These are phyloP conservation scores for Prosopis cineraria DNA, from an alignment of 306 rosid genomes.

Conservation along the genomic window DNA sequence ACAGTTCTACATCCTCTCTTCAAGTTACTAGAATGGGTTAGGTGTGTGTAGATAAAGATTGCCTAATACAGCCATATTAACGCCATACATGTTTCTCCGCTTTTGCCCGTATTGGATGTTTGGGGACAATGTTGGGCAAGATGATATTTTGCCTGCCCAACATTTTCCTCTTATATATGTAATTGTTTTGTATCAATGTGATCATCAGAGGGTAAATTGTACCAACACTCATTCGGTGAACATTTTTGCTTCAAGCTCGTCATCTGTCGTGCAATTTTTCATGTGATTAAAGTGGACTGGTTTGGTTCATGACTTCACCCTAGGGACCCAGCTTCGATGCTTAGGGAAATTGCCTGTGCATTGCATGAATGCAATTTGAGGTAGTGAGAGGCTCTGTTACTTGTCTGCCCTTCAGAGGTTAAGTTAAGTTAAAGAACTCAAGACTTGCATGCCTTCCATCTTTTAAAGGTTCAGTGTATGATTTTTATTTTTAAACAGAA, in stretches of 20 bases:
- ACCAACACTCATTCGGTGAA: conserved; percentile 15
- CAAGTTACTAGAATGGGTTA: conserved; percentile 40
- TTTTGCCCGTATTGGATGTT: conserved; percentile 41
- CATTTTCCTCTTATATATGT: conserved; percentile 44
- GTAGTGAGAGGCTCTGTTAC: not conserved
- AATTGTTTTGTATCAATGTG: conserved; percentile 49
- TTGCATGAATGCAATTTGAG: not conserved
- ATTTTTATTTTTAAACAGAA: no score
- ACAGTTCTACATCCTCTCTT: conserved; percentile 30
- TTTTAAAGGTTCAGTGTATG: not conserved
- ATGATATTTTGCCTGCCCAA: conserved; percentile 32
- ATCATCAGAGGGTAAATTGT: conserved; percentile 30
- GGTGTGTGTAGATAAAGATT: conserved; percentile 51
- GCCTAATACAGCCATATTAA: conserved; percentile 31
- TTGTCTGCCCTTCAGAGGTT: not conserved
- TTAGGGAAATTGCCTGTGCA: not conserved
- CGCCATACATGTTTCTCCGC: conserved; percentile 23
- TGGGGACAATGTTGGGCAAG: conserved; percentile 42
- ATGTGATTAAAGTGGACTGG: no score
- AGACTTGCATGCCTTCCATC: not conserved
- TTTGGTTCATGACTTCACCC: not conserved
- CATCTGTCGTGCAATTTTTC: not conserved
- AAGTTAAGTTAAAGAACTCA: not conserved
- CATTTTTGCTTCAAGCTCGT: conserved; percentile 14
- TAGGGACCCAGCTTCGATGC: not conserved